Percentiles rank a stretch among this genome's conserved stretches.
Evolutionary conservation across 1,284 basidiomycete genomes (phyloP).

Genomic region (Fomitopsis schrenkii): DNA sequence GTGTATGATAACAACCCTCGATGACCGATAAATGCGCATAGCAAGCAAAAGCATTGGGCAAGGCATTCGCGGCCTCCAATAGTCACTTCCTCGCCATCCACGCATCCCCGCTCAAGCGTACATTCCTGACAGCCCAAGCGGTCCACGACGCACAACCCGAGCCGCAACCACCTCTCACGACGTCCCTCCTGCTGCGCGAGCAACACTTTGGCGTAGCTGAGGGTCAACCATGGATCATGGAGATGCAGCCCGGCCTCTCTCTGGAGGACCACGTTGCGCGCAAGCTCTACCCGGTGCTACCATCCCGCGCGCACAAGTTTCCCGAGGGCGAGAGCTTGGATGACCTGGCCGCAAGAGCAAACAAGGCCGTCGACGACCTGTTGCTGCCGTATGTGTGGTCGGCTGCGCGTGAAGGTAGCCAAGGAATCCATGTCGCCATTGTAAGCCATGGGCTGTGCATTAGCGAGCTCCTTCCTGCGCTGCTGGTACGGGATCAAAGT

Average conservation of each 20-base stretch:
- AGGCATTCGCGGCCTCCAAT: constrained; percentile 44
- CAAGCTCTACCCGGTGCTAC: constrained; percentile 48
- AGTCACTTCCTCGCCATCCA: constrained; percentile 66
- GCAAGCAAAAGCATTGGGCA: constrained; percentile 82
- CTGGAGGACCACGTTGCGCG: constrained; percentile 48
- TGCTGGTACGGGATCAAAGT: constrained; percentile 40
- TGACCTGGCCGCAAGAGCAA: constrained; percentile 63
- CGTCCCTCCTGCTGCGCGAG: constrained; percentile 54
- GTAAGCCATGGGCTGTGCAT: constrained; percentile 84
- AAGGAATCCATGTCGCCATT: constrained; percentile 57
- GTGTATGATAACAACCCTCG: neutral
- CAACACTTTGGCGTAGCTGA: constrained; percentile 76
- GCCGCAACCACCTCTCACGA: constrained; percentile 51
- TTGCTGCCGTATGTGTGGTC: constrained; percentile 55
- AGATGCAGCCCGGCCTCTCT: constrained; percentile 30
- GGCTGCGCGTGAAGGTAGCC: constrained; percentile 33
- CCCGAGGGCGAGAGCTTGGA: constrained; percentile 72
- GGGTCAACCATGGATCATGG: constrained; percentile 48
- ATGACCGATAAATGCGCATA: constrained; percentile 24
- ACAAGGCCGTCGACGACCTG: constrained; percentile 52
- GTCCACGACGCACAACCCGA: constrained; percentile 48
- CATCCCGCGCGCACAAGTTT: constrained; percentile 51
- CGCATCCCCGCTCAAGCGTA: constrained; percentile 78
- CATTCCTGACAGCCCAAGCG: constrained; percentile 65
- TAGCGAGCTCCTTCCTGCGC: constrained; percentile 52